phyloP scores from a whole-genome alignment of 352 stramenopile genomes.

The Globisporangium carolinianum region DNA sequence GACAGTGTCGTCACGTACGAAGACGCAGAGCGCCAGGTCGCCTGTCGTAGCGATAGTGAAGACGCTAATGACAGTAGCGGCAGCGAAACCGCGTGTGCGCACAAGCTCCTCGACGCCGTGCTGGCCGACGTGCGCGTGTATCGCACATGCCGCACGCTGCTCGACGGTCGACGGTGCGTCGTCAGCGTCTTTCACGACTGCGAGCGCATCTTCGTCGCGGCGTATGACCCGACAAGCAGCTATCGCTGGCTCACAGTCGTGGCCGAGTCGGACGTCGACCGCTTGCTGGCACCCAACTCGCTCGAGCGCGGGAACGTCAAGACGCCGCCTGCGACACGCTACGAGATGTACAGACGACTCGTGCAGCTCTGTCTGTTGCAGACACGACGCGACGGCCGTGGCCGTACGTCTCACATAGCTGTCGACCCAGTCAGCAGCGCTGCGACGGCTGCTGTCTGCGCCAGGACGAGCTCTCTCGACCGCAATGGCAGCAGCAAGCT shows the following conservation, averaged over 20 bases:
- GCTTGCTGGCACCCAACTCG: constrained; percentile 55
- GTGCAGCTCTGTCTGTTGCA: constrained; percentile 50
- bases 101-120: constrained; percentile 54
- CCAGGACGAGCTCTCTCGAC: too few relatives aligned
- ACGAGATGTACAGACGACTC: constrained; percentile 62
- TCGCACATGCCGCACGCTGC: constrained; percentile 27
- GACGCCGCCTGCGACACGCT: constrained; percentile 28
- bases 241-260: constrained; percentile 49
- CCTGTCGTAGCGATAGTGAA: constrained; percentile 8
- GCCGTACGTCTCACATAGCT: too few relatives aligned
- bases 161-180: constrained; percentile 42
- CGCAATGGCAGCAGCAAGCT: neutral
- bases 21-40: constrained; percentile 14
- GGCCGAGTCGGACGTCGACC: constrained; percentile 47
- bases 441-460: too few relatives aligned
- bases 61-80: constrained; percentile 1
- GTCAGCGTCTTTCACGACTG: constrained; percentile 73
- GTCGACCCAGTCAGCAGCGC: neutral
- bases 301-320: constrained; percentile 36
- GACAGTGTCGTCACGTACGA: constrained; percentile 49
- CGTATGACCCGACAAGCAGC: constrained; percentile 49
- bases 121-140: constrained; percentile 63
- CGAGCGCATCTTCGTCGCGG: constrained; percentile 53
- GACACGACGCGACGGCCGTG: neutral
- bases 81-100: constrained; percentile 17